Base-by-base conservation (phyloP, 2,329 filamentous ascomycete genomes). In the Sodiomyces alkalinus region DNA sequence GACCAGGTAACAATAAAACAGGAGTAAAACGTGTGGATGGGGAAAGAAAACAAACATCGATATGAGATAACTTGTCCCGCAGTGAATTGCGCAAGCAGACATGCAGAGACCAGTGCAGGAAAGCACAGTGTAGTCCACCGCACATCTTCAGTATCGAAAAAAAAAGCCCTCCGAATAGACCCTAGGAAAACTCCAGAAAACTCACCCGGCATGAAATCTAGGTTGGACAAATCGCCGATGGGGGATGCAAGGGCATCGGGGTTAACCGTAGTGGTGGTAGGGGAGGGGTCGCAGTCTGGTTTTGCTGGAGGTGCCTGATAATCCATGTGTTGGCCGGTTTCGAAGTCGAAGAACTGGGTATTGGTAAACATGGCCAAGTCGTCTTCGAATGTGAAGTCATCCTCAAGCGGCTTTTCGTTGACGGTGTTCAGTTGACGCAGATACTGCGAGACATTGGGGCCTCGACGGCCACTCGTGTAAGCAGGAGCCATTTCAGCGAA, bases 361-460 rank as follows among this genome's bases (percentile, higher is more conserved):
- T 87, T 86, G 33, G 80, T 82, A 56, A 86, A 90, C 44, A 85
- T 66, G 28, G 75, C 74, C 28, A 87, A 60, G 38, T 85, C 76
- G 34, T 78, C 72, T 41, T 81, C 75, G 37, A 79, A 59, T 41
- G 66, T 66, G 51, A 75, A 67, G 28, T 62, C 54, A 30, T 78
- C 70, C 35, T 75, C 64, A 35, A 76, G 63, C 30, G 78, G 68
- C 14, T 25, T 22, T 15, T 33, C 31, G 42, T 74, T 71, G 35
- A 77, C 61, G 35, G 74, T 70, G 60, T 93, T 93, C 44, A 94
- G 64, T 41, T 86, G 79, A 45, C 81, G 78, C 40, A 94, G 67
- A 59, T 90, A 92, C 47, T 85, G 78, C 47, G 83, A 85, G 56
- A 93, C 80, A 53, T 92, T 92, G 46, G 81, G 78, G 43, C 71